phyloP scores from a whole-genome alignment of 495 filamentous ascomycete genomes.

The Viridothelium virens region DNA sequence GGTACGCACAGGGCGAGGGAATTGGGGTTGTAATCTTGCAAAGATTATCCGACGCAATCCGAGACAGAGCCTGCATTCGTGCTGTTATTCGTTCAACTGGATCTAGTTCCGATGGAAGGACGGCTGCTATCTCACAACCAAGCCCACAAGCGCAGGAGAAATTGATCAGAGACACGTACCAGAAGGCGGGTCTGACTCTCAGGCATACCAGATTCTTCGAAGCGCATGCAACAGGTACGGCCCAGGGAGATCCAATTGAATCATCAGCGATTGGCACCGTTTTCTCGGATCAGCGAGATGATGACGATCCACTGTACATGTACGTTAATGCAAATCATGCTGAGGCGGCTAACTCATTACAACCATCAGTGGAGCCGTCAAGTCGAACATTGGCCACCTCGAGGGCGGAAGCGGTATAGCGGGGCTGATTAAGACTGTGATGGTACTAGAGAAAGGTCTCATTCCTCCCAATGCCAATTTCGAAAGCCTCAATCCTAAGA shows the following conservation, averaged over 20 bases:
- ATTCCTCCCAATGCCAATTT: slow-evolving; percentile 42
- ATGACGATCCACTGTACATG: background rate
- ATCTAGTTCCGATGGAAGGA: slow-evolving; percentile 15
- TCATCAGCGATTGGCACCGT: background rate
- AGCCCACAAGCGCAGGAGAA: slow-evolving; percentile 9
- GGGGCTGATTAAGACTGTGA: slow-evolving; percentile 49
- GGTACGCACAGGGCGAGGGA: slow-evolving; percentile 39
- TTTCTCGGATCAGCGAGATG: slow-evolving; percentile 1
- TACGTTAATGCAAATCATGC: background rate
- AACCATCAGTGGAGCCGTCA: background rate
- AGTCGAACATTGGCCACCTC: slow-evolving; percentile 34
- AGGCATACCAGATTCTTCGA: slow-evolving; percentile 19
- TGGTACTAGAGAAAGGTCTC: slow-evolving; percentile 50
- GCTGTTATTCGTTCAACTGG: slow-evolving; percentile 21
- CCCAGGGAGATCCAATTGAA: slow-evolving; percentile 13
- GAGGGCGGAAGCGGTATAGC: slow-evolving; percentile 52
- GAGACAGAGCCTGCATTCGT: slow-evolving; percentile 36
- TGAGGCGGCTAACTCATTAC: too few species aligned
- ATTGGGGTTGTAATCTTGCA: slow-evolving; percentile 31
- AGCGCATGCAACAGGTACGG: slow-evolving; percentile 17
- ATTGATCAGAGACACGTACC: slow-evolving; percentile 14
- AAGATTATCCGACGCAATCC: background rate
- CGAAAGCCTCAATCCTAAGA: slow-evolving; percentile 38
- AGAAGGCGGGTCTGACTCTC: slow-evolving; percentile 22
- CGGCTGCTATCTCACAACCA: slow-evolving; percentile 10